A percentile compares a stretch with the other conserved stretches of the same genome.
Conservation (phyloP, 352 stramenopile genomes). For the Pythium volutum region DNA sequence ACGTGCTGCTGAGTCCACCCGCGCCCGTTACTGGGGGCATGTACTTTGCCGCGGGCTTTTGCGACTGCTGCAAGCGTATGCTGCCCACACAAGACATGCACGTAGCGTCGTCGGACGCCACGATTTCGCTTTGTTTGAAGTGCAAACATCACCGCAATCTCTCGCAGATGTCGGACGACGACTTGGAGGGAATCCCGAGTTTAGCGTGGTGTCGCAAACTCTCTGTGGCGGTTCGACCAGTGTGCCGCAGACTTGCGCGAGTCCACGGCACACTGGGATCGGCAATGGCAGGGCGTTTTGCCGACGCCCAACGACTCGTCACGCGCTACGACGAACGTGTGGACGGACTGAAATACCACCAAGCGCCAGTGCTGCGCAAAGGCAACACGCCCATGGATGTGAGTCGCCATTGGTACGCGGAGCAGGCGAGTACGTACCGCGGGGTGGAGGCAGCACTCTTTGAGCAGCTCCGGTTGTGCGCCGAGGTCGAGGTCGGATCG, state of each 20-base stretch:
- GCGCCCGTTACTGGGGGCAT: not conserved
- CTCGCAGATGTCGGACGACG: not conserved
- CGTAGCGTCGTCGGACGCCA: not conserved
- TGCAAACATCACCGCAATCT: not conserved
- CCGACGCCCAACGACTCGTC: not conserved
- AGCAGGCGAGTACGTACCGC: no score
- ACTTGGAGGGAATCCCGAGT: not conserved
- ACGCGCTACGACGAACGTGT: no score
- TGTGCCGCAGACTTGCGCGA: not conserved
- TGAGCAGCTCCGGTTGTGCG: no score
- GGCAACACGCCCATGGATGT: no score
- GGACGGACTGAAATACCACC: no score
- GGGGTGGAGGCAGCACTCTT: no score
- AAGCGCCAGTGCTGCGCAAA: no score
- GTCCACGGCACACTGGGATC: not conserved
- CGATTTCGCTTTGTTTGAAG: not conserved
- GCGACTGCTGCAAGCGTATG: constrained; percentile 10
- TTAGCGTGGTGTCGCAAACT: not conserved
- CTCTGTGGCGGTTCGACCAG: not conserved
- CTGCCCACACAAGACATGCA: not conserved
- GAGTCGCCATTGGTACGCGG: no score
- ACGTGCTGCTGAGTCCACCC: not conserved
- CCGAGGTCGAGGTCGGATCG: no score
- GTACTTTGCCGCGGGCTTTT: not conserved
- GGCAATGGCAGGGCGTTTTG: not conserved